Evolutionary conservation across 306 rosid species (phyloP).

Genomic region (Abrus pulchellus): DNA sequence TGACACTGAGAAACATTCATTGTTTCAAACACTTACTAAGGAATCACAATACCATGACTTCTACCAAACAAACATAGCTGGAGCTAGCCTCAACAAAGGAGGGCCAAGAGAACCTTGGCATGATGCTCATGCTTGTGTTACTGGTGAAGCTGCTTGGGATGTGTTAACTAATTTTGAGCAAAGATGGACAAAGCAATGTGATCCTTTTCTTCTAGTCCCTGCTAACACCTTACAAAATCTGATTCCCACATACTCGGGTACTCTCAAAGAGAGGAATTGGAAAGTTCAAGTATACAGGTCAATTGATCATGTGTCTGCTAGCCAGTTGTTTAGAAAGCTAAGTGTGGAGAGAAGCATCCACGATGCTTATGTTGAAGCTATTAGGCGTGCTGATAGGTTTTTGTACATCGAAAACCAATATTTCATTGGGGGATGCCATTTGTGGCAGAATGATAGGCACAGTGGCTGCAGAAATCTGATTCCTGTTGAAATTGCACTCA

Average conservation of each 20-base stretch:
- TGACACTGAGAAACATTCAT: constrained; percentile 84
- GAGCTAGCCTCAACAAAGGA: constrained; percentile 79
- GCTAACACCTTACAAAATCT: constrained; percentile 59
- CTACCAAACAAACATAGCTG: constrained; percentile 80
- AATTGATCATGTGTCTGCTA: constrained; percentile 77
- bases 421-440: constrained; percentile 87
- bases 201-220: constrained; percentile 74
- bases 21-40: constrained; percentile 69
- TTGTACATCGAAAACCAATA: constrained; percentile 94
- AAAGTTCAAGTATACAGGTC: constrained; percentile 90
- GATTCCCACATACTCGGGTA: constrained; percentile 53
- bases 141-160: constrained; percentile 92
- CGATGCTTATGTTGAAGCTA: constrained; percentile 88
- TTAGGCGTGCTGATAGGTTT: constrained; percentile 84
- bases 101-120: constrained; percentile 99
- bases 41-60: constrained; percentile 74
- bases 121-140: constrained; percentile 92
- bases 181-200: constrained; percentile 87
- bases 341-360: constrained; percentile 90
- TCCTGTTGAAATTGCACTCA: constrained; percentile 90
- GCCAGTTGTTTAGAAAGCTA: constrained; percentile 70
- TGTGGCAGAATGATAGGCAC: constrained; percentile 80
- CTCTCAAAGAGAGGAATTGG: constrained; percentile 66
- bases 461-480: constrained; percentile 87
- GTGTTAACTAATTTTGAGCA: constrained; percentile 88